Percentiles rank a stretch among this genome's conserved stretches.
Evolutionary conservation across 2,329 filamentous ascomycete genomes (phyloP).

Genomic region (Cercospora beticola): DNA sequence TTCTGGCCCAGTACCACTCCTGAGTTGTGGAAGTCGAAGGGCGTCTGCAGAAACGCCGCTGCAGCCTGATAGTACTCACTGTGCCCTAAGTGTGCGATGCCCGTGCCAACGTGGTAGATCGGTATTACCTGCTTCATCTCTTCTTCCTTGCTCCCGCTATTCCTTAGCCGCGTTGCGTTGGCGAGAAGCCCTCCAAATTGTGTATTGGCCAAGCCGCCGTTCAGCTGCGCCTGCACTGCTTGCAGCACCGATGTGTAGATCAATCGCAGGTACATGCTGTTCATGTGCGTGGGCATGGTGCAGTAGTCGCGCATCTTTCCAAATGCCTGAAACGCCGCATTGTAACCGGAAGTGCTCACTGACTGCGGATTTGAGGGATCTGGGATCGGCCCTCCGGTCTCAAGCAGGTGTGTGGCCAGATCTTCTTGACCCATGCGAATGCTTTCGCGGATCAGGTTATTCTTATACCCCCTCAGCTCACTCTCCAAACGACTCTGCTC

Average conservation of each 20-base stretch:
- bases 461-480: constrained; percentile 90
- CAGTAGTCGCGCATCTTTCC: constrained; percentile 87
- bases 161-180: constrained; percentile 53
- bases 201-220: constrained; percentile 20
- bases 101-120: constrained; percentile 66
- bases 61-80: constrained; percentile 67
- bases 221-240: constrained; percentile 58
- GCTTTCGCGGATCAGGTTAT: constrained; percentile 96
- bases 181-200: constrained; percentile 60
- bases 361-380: constrained; percentile 28
- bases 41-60: constrained; percentile 64
- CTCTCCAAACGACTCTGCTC: constrained; percentile 76
- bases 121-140: constrained; percentile 57
- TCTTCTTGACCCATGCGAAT: constrained; percentile 92
- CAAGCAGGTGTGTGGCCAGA: constrained; percentile 78
- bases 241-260: constrained; percentile 76
- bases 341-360: constrained; percentile 52
- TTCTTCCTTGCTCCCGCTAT: constrained; percentile 51
- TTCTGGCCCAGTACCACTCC: constrained; percentile 51
- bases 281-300: constrained; percentile 76
- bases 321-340: constrained; percentile 73
- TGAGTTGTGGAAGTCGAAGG: constrained; percentile 49
- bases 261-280: constrained; percentile 77
- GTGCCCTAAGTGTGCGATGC: constrained; percentile 59
- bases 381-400: constrained; percentile 58